These are phyloP conservation scores for Ustilago tritici DNA, from an alignment of 1,284 basidiomycete genomes.

Conservation along the genomic window DNA sequence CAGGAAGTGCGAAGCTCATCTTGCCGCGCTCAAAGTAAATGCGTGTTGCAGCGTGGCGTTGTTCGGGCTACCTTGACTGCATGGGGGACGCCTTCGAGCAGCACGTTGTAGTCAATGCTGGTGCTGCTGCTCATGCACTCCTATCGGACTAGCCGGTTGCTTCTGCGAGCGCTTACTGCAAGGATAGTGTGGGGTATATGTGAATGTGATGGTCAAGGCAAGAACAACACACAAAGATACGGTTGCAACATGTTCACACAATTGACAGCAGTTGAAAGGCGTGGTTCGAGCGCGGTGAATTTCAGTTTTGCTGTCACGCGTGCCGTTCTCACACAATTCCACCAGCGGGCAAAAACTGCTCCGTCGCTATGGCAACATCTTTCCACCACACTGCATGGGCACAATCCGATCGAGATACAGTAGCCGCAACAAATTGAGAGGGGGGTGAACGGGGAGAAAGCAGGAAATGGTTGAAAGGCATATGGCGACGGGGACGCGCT, in stretches of 20 bases:
- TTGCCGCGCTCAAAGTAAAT: neutral
- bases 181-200: neutral
- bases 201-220: neutral
- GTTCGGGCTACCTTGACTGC: conserved; percentile 2
- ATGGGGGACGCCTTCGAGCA: conserved; percentile 1
- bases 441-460: neutral
- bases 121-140: neutral
- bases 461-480: neutral
- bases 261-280: neutral
- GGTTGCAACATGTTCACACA: neutral
- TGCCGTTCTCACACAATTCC: conserved; percentile 2
- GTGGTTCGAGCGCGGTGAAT: conserved; percentile 1
- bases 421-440: neutral
- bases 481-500: neutral
- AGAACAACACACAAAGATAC: neutral
- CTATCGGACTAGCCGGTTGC: too few species aligned
- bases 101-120: neutral
- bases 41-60: neutral
- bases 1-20: conserved; percentile 36
- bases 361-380: neutral
- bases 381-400: neutral
- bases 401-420: neutral
- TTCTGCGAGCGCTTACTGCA: neutral
- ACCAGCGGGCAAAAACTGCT: neutral
- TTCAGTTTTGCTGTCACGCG: neutral